Evolutionary conservation across 2,329 filamentous ascomycete species (phyloP), one percentile per base, ranked within the genome.

Genomic region (Fusarium bulbicola): DNA sequence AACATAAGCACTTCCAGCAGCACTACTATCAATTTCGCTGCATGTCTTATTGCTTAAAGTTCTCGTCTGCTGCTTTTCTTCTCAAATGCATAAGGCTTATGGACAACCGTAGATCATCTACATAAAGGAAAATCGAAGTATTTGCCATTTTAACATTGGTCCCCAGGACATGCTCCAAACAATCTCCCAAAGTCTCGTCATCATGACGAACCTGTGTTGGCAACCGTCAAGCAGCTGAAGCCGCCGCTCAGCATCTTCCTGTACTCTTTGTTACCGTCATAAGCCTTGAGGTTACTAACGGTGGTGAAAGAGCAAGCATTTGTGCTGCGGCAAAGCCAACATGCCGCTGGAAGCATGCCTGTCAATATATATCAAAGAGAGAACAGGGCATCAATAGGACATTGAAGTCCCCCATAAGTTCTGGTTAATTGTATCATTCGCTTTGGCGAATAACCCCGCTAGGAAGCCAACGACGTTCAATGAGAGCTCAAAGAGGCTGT

Each of bases 361-460:
- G 12, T 26, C 18, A 20, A 24, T 14, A 20, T 45, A 7, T 43
- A 18, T 26, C 5, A 14, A 7, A 26, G 24, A 18, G 43, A 46
- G 8, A 28, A 46, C 20, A 26, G 13, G 8, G 8, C 18, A 5
- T 46, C 24, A 10, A 28, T 46, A 20, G 18, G 6, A 8, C 18
- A 46, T 20, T 21, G 18, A 46, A 46, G 43, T 21, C 43, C 18
- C 6, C 20, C 18, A 10, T 21, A 21, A 46, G 8, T 5, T 13
- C 24, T 8, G 8, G 18, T 20, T 46, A 7, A 9, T 18, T 32
- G 3, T 13, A 18, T 14, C 5, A 18, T 13, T 34, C 15, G 13
- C 8, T 2, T 14, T 10, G 1, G 7, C 16, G 20, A 24, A 18
- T 13, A 8, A 11, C 12, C 16, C 11, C 30, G 7, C 6, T 12